A percentile compares a stretch with the other conserved stretches of the same genome.
These are phyloP conservation scores for Psophocarpus tetragonolobus DNA, from an alignment of 306 rosid species.

Conservation along the genomic window DNA sequence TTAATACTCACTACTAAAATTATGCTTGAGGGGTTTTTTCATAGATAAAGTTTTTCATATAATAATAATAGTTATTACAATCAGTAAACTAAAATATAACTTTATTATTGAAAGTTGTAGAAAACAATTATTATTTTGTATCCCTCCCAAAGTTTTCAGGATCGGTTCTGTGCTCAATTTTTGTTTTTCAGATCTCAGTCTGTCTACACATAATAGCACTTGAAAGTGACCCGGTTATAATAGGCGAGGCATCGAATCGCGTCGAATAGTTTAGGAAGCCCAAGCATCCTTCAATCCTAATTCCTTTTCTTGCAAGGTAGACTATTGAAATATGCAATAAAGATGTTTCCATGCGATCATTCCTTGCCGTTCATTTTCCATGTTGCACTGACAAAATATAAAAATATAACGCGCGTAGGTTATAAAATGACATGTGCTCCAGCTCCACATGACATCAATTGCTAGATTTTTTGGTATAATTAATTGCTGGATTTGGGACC, in stretches of 20 bases:
- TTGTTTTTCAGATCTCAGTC: conserved; percentile 8
- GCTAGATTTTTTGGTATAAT: conserved; percentile 9
- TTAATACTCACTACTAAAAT: neutral
- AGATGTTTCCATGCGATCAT: neutral
- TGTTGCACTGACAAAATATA: conserved; percentile 12
- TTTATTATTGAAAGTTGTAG: neutral
- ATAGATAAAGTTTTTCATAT: neutral
- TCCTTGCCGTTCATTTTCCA: conserved; percentile 6
- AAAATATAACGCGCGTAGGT: neutral
- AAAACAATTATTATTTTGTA: neutral
- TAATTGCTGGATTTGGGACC: conserved; percentile 8
- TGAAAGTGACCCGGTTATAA: conserved; percentile 31
- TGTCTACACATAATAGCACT: neutral
- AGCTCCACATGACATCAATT: conserved; percentile 27
- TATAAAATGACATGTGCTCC: conserved; percentile 17
- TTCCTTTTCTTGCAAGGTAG: conserved; percentile 48
- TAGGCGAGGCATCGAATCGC: neutral
- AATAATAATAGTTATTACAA: neutral
- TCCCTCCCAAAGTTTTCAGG: neutral
- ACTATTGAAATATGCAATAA: conserved; percentile 8
- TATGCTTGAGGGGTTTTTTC: neutral
- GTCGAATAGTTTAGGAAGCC: conserved; percentile 19
- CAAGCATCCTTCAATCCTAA: conserved; percentile 3
- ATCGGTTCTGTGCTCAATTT: neutral
- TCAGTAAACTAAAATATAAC: neutral